phyloP scores from a whole-genome alignment of 345 rosid genomes.

The Citropsis articulata region DNA sequence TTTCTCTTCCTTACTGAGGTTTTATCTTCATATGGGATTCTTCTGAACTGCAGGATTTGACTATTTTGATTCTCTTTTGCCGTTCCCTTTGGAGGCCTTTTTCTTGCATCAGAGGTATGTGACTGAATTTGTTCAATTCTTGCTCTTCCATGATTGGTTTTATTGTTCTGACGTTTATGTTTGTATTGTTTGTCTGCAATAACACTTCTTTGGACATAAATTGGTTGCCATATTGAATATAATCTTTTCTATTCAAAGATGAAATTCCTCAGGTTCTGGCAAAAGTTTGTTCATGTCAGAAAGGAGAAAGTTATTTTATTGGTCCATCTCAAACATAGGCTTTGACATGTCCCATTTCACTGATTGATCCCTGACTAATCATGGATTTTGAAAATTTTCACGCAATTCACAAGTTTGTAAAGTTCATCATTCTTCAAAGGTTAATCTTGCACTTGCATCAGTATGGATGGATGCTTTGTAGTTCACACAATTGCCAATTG shows the following conservation, averaged over 20 bases:
- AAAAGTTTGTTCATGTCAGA: not conserved
- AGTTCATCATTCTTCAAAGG: not conserved
- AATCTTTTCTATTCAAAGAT: not conserved
- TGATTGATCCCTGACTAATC: not conserved
- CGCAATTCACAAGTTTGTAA: not conserved
- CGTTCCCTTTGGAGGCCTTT: slow-evolving; percentile 8
- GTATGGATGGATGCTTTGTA: not conserved
- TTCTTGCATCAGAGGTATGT: slow-evolving; percentile 32
- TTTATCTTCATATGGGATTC: slow-evolving; percentile 17
- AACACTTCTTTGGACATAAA: not conserved
- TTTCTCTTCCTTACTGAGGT: slow-evolving; percentile 20
- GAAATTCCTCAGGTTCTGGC: not conserved
- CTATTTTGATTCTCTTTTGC: slow-evolving; percentile 10
- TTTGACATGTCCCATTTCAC: not conserved
- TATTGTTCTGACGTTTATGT: not conserved
- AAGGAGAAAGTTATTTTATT: not conserved
- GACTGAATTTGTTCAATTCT: not conserved
- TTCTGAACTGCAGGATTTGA: slow-evolving; percentile 28
- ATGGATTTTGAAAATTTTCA: not conserved
- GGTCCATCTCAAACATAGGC: not conserved
- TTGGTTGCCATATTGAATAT: not conserved
- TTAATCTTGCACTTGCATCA: not conserved
- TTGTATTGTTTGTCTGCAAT: not conserved
- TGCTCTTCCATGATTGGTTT: slow-evolving; percentile 1
- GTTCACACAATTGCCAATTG: not conserved